Conservation (phyloP, 805 yeast species). For the Ascoidea tarda region DNA sequence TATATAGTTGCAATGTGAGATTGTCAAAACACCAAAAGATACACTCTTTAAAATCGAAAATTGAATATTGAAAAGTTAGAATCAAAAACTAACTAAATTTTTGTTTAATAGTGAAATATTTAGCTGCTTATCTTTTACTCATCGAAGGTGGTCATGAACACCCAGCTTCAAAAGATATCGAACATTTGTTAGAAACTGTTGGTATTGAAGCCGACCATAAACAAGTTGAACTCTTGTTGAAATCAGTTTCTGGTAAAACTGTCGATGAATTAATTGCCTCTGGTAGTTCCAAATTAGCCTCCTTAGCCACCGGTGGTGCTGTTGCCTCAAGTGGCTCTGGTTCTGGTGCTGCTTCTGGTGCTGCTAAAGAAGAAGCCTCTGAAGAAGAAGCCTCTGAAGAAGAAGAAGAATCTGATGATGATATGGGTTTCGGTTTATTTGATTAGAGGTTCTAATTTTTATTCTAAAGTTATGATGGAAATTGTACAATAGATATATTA, state of each 20-base stretch:
- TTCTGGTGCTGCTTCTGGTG: constrained; percentile 61
- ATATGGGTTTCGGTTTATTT: constrained; percentile 96
- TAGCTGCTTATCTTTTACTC: constrained; percentile 98
- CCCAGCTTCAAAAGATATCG: constrained; percentile 89
- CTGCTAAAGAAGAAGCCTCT: constrained; percentile 55
- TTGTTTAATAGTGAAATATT: constrained; percentile 65
- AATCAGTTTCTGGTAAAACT: constrained; percentile 89
- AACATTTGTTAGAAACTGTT: constrained; percentile 80
- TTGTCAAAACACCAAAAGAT: background rate
- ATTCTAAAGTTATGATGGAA: too few relatives aligned
- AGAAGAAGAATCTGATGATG: constrained; percentile 53
- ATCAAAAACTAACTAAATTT: background rate
- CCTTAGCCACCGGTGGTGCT: constrained; percentile 97
- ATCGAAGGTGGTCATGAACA: constrained; percentile 93
- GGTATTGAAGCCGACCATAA: constrained; percentile 92
- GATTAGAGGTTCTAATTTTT: constrained; percentile 43
- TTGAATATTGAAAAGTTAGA: background rate
- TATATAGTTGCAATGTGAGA: background rate
- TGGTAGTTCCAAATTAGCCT: constrained; percentile 93
- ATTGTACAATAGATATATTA: background rate
- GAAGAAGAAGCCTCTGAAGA: constrained; percentile 49
- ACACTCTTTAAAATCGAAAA: background rate
- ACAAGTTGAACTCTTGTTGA: constrained; percentile 65
- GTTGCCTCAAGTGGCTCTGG: constrained; percentile 67
- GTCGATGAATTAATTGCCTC: constrained; percentile 81